These are phyloP conservation scores for Cyclostephanos tholiformis DNA, from an alignment of 108 stramenopile genomes.

Conservation along the genomic window DNA sequence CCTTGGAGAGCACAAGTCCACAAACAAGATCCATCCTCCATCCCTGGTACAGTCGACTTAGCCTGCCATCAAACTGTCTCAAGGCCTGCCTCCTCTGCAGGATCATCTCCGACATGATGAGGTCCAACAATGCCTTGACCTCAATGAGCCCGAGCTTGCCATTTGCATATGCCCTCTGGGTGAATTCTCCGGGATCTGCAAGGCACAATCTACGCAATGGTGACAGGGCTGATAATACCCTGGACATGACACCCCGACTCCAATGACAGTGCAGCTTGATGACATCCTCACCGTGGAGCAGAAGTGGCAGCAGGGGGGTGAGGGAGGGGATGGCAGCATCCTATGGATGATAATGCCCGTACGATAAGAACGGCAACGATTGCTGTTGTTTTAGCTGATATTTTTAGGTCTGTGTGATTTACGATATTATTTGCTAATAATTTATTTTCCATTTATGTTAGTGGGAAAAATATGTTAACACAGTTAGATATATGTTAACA, in stretches of 20 bases:
- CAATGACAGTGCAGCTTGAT: constrained; percentile 97
- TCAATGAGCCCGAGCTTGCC: constrained; percentile 93
- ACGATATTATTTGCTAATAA: no score
- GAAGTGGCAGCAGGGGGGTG: no score
- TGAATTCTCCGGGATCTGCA: constrained; percentile 97
- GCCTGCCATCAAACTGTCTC: constrained; percentile 81
- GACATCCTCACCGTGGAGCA: constrained; percentile 95
- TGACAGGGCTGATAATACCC: constrained; percentile 64
- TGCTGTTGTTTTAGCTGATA: no score
- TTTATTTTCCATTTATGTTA: no score
- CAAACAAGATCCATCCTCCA: constrained; percentile 82
- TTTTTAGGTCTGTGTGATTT: no score
- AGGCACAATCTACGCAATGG: constrained; percentile 48
- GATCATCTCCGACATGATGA: constrained; percentile 90
- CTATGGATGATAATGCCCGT: no score
- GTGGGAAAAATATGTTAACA: no score
- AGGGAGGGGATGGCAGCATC: no score
- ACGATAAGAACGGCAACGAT: no score
- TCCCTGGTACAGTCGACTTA: constrained; percentile 67
- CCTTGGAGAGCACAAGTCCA: constrained; percentile 95
- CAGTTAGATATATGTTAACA: no score
- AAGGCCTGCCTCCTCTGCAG: constrained; percentile 90
- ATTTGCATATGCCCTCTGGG: constrained; percentile 86
- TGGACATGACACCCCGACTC: constrained; percentile 87
- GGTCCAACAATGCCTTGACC: constrained; percentile 94